phyloP scores from a whole-genome alignment of 495 filamentous ascomycete species.

The Schizothecium vesticola region DNA sequence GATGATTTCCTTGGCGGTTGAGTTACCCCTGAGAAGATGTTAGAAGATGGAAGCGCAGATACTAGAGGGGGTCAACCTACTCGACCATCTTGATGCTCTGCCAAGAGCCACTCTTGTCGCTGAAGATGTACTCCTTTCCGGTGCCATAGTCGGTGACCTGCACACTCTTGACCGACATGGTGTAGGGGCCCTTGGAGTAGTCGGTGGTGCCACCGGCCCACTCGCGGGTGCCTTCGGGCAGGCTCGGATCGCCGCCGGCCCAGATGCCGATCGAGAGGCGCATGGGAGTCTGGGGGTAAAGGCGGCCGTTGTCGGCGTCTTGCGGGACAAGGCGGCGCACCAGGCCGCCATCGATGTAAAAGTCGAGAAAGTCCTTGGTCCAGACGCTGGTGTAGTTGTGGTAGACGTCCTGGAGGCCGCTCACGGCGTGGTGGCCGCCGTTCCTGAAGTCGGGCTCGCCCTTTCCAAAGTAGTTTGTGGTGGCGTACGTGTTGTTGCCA shows the following conservation, averaged over 20 bases:
- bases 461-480: slow-evolving; percentile 87
- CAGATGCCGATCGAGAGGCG: slow-evolving; percentile 77
- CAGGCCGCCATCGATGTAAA: slow-evolving; percentile 63
- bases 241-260: slow-evolving; percentile 73
- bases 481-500: slow-evolving; percentile 53
- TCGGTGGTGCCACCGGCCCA: slow-evolving; percentile 81
- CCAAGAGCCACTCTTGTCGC: slow-evolving; percentile 60
- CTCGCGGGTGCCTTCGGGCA: slow-evolving; percentile 48
- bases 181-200: slow-evolving; percentile 64
- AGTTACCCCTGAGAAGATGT: slow-evolving; percentile 51
- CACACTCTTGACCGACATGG: slow-evolving; percentile 67
- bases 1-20: slow-evolving; percentile 46
- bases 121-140: slow-evolving; percentile 63
- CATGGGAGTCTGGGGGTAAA: slow-evolving; percentile 85
- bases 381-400: slow-evolving; percentile 85
- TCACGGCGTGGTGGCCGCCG: slow-evolving; percentile 50
- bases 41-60: not conserved
- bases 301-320: slow-evolving; percentile 56
- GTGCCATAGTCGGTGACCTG: slow-evolving; percentile 61
- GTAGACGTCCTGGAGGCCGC: slow-evolving; percentile 42
- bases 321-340: slow-evolving; percentile 63
- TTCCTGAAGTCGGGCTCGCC: slow-evolving; percentile 53
- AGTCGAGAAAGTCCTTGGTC: slow-evolving; percentile 66
- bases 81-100: slow-evolving; percentile 63
- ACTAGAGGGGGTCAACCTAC: slow-evolving; percentile 39